These are phyloP conservation scores for Euryodendron excelsum DNA, from an alignment of 148 eudicot species.

Conservation along the genomic window DNA sequence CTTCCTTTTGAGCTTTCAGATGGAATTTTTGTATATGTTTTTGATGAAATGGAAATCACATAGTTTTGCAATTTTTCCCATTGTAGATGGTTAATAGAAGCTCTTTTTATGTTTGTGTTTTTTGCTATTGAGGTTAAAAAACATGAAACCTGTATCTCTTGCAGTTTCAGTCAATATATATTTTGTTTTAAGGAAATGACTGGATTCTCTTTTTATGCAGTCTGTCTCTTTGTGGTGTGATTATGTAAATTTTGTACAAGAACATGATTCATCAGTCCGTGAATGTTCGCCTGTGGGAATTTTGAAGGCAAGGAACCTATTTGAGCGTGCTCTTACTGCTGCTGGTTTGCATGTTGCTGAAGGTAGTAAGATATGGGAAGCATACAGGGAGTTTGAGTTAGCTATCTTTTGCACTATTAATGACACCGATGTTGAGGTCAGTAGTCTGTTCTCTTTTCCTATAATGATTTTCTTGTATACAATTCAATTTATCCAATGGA, in stretches of 20 bases:
- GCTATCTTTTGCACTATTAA: constrained; percentile 52
- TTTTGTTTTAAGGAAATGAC: background rate
- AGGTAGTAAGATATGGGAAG: constrained; percentile 84
- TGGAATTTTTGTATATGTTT: background rate
- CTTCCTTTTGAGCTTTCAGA: background rate
- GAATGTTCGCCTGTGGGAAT: constrained; percentile 63
- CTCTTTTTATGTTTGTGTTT: background rate
- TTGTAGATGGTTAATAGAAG: background rate
- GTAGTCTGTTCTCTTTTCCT: constrained; percentile 11
- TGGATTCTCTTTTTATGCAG: constrained; percentile 41
- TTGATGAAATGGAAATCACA: background rate
- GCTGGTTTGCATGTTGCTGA: constrained; percentile 84
- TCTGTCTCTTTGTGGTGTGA: constrained; percentile 89
- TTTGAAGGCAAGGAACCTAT: constrained; percentile 69
- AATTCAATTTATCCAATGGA: background rate
- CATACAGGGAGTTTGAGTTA: constrained; percentile 81
- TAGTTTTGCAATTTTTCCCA: background rate
- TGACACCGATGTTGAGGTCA: constrained; percentile 54
- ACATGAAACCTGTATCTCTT: background rate
- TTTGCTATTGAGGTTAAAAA: constrained; percentile 8
- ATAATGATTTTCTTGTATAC: background rate
- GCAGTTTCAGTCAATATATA: background rate
- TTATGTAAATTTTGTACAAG: constrained; percentile 71
- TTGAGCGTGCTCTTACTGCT: constrained; percentile 92
- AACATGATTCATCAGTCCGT: constrained; percentile 62